These are phyloP conservation scores for Monosporascus sp. DNA, from an alignment of 2,329 filamentous ascomycete species.

Conservation along the genomic window DNA sequence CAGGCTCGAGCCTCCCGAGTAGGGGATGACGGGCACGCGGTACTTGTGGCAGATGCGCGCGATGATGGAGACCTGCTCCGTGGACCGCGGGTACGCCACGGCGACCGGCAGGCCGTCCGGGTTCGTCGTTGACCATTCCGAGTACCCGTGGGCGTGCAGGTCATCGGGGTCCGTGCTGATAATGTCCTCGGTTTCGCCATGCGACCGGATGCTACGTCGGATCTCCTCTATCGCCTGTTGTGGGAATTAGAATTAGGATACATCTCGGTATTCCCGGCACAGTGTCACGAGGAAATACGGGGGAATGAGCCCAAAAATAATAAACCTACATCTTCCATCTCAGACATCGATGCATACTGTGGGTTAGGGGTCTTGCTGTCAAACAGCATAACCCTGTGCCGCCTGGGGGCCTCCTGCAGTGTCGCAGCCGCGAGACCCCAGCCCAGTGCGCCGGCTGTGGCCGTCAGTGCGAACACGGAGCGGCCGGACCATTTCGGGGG, in stretches of 20 bases:
- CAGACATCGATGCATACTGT: conserved; percentile 40
- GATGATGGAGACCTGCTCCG: conserved; percentile 54
- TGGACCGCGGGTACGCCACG: conserved; percentile 58
- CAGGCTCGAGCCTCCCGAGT: conserved; percentile 78
- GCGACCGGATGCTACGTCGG: conserved; percentile 32
- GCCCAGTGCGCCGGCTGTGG: conserved; percentile 23
- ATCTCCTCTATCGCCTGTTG: conserved; percentile 51
- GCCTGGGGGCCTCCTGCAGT: conserved; percentile 14
- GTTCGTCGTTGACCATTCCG: conserved; percentile 60
- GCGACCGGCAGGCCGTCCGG: conserved; percentile 56
- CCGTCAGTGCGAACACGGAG: conserved; percentile 23
- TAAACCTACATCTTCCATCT: conserved; percentile 43
- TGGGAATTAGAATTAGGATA: too few relatives aligned
- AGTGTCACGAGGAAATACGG: not conserved
- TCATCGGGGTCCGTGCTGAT: conserved; percentile 60
- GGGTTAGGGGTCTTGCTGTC: conserved; percentile 22
- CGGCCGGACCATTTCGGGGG: conserved; percentile 22
- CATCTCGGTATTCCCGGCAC: too few relatives aligned
- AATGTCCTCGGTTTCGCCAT: conserved; percentile 41
- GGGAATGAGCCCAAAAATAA: not conserved
- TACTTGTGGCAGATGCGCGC: conserved; percentile 70
- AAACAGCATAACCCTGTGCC: conserved; percentile 19
- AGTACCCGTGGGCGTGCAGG: conserved; percentile 58
- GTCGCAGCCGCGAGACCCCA: conserved; percentile 23
- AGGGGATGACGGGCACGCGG: conserved; percentile 78